Evolutionary conservation across 192 early-diverging fungal genomes (phyloP).

Genomic region (Rhizoclosmatium sp.): DNA sequence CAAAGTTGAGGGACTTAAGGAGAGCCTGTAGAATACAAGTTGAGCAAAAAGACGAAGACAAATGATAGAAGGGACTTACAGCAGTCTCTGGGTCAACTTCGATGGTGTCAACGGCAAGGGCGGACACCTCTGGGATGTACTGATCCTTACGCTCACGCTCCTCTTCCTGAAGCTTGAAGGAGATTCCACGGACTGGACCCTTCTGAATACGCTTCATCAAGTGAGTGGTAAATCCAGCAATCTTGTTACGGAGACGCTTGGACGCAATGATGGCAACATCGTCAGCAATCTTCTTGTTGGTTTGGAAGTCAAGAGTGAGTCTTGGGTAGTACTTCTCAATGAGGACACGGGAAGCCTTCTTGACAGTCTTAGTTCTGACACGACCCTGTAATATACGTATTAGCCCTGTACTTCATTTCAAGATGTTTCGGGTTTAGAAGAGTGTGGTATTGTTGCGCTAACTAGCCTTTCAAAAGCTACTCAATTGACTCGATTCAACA

Average conservation of each 20-base stretch:
- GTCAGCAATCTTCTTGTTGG: conserved; percentile 99
- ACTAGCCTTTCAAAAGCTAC: no score
- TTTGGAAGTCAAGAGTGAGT: conserved; percentile 99
- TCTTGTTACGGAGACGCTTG: conserved; percentile 99
- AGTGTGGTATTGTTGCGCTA: no score
- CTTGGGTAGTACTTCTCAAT: conserved; percentile 99
- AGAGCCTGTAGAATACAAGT: conserved; percentile 64
- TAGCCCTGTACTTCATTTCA: no score
- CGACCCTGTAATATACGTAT: conserved; percentile 69
- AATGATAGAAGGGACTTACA: conserved; percentile 47
- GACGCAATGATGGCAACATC: conserved; percentile 98
- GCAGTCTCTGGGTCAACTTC: conserved; percentile 96
- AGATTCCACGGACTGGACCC: conserved; percentile 99
- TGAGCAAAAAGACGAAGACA: background rate
- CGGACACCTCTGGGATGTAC: conserved; percentile 99
- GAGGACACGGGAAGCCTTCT: conserved; percentile 99
- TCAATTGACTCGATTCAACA: no score
- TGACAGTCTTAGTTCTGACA: conserved; percentile 99
- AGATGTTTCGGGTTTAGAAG: no score
- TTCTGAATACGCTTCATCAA: conserved; percentile 99
- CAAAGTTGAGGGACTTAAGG: conserved; percentile 97
- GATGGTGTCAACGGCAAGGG: conserved; percentile 87
- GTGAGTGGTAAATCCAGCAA: conserved; percentile 99
- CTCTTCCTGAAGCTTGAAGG: conserved; percentile 99
- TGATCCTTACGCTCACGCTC: conserved; percentile 99